These are phyloP conservation scores for Pezicula carpinea DNA, from an alignment of 2,329 filamentous ascomycete genomes.

Conservation along the genomic window DNA sequence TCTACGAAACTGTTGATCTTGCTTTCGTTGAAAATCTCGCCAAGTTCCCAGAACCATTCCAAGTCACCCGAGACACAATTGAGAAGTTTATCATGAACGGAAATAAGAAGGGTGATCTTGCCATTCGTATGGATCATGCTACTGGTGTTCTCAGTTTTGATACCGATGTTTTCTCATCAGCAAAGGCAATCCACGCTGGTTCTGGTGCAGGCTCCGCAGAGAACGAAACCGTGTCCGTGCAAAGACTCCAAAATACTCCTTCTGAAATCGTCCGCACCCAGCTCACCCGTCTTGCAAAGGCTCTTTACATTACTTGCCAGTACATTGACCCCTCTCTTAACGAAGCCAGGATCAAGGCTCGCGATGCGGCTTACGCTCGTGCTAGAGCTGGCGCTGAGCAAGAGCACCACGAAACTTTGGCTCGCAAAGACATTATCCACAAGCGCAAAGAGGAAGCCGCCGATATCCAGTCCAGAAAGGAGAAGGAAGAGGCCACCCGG, in stretches of 20 bases:
- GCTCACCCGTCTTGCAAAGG: constrained; percentile 84
- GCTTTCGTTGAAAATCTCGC: constrained; percentile 90
- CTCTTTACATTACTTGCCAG: constrained; percentile 88
- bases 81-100: constrained; percentile 99
- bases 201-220: constrained; percentile 84
- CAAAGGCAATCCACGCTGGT: constrained; percentile 84
- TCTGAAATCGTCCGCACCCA: constrained; percentile 97
- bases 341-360: constrained; percentile 72
- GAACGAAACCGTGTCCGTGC: constrained; percentile 75
- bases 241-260: constrained; percentile 94
- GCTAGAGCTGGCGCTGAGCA: constrained; percentile 85
- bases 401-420: constrained; percentile 81
- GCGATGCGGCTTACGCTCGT: constrained; percentile 73
- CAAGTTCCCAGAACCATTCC: constrained; percentile 93
- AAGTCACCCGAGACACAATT: constrained; percentile 83
- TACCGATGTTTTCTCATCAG: constrained; percentile 95
- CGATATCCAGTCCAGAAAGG: constrained; percentile 79
- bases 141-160: constrained; percentile 95
- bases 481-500: constrained; percentile 86
- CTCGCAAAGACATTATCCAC: constrained; percentile 85
- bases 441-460: constrained; percentile 97
- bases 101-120: constrained; percentile 98
- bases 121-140: constrained; percentile 93
- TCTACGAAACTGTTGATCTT: constrained; percentile 96
- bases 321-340: constrained; percentile 92